Evolutionary conservation across 2,329 filamentous ascomycete genomes (phyloP), one percentile per base, ranked within the genome.

Genomic region (Fusarium buxicola): DNA sequence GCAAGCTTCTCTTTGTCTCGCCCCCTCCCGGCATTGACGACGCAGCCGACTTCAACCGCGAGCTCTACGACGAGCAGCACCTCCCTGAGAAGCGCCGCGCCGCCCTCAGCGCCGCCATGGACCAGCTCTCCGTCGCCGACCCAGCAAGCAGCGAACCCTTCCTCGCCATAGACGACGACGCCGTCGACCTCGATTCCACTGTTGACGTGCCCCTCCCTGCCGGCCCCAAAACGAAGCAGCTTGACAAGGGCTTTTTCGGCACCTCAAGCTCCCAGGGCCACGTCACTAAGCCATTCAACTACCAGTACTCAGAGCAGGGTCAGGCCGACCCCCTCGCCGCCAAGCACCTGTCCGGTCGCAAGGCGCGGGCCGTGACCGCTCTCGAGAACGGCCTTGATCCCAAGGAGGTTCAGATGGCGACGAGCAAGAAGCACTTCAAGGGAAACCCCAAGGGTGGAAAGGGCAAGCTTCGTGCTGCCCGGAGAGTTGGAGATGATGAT

Each of bases 391-490:
- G 92, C 12, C 76, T 98, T 31, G 93, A 97, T 71, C 89, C 91
- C 1, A 89, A 89, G 58, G 94, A 97, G 55, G 79, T 95, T 65
- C 80, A 83, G 76, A 70, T 84, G 55, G 81, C 82, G 55, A 81
- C 81, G 47, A 85, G 89, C 55, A 99, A 99, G 86, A 98, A 97
- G 81, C 95, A 99, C 78, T 95, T 92, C 77, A 96, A 96, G 80
- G 89, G 86, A n/a, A 87, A 88, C 35, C 84, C 86, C 62, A 88
- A 83, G 76, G 84, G 82, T 39, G 76, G 74, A 58, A 89, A 86
- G 73, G 81, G 81, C 58, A 85, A 84, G 73, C 65, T 67, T n/a
- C 66, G 69, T 11, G 38, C 55, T 24, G 66, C 55, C 31, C 66
- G 64, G 12, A 64, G 58, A 36, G 59, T 38, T 2, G 50, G 46